Percentiles rank a stretch among this genome's conserved stretches.
Conservation (phyloP, 495 filamentous ascomycete species). For the Penicillium salamii region DNA sequence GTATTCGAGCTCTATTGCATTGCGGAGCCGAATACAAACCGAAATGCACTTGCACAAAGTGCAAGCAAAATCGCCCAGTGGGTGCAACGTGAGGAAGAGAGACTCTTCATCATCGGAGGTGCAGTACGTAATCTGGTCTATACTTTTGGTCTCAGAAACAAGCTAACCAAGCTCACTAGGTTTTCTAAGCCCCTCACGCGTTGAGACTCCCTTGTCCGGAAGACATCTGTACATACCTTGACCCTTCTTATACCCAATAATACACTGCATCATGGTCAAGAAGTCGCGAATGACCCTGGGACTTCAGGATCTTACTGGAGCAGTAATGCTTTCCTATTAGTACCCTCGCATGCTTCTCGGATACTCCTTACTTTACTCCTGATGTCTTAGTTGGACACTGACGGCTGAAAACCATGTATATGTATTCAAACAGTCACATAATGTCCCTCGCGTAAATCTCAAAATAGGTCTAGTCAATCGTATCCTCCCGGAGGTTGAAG, state of each 20-base stretch:
- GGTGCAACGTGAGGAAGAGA: constrained; percentile 86
- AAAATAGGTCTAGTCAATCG: constrained; percentile 58
- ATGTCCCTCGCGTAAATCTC: no score
- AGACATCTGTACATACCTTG: constrained; percentile 8
- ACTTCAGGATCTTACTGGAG: no score
- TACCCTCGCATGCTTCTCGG: no score
- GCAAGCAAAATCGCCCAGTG: constrained; percentile 86
- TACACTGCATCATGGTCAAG: not conserved
- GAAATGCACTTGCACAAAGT: constrained; percentile 77
- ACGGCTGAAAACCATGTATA: no score
- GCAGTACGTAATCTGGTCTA: constrained; percentile 53
- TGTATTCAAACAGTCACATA: no score
- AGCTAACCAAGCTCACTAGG: constrained; percentile 14
- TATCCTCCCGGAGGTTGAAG: constrained; percentile 70
- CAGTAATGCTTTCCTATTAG: no score
- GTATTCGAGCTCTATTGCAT: constrained; percentile 92
- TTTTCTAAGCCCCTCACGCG: constrained; percentile 16
- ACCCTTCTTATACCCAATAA: constrained; percentile 9
- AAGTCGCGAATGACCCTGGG: no score
- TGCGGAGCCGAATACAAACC: constrained; percentile 71
- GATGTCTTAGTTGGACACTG: no score
- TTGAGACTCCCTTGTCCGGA: not conserved
- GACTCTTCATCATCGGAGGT: constrained; percentile 92
- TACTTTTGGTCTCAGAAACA: not conserved
- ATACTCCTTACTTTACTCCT: no score